Evolutionary conservation across 257 asterid species (phyloP), one percentile per base, ranked within the genome.

Genomic region (Pogostemon cablin): DNA sequence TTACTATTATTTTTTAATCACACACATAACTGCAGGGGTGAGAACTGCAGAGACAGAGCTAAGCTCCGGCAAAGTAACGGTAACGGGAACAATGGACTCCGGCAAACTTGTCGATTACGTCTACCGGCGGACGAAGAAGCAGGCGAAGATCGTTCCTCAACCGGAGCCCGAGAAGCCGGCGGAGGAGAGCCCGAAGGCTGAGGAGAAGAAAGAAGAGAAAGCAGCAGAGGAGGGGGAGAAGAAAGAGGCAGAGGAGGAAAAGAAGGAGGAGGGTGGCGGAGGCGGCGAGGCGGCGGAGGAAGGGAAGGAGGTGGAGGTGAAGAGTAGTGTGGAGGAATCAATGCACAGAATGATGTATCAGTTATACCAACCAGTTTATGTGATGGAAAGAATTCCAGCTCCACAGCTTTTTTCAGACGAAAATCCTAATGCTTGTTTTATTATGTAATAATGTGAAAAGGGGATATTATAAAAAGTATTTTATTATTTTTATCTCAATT

Each of bases 351-450:
- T 78, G 80, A 83, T 87, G 90, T 72, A 84, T 68, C 74, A 82
- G 42, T 68, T 82, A 68, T 81, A 83, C 63, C 92, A 90, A 72
- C 96, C 96, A 0, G 54, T 81, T 62, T 84, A 92, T 65, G 69
- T 79, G 71, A 74, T 83, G 0, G 98, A 88, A 50, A 84, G 89
- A 81, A 87, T 88, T 63, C 98, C 96, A 12, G 83, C 97, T 1
- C 97, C 97, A 42, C 96, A 92, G 83, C 82, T 83, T 43, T 92
- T 92, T 76, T 92, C 97, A 0, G 97, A 92, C 12, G 96, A 92
- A 69, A 92, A 92, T 72, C 98, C 98, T 64, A 88, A 92, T 81
- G 96, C 98, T 3, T 92, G 98, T 71, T 76, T 77, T 77, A 62
- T 92, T 77, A 73, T 81, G 78, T 86, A 69, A 83, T 59, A n/a